phyloP scores from a whole-genome alignment of 1,139 yeast species.

The Nakaseomyces glabratus region DNA sequence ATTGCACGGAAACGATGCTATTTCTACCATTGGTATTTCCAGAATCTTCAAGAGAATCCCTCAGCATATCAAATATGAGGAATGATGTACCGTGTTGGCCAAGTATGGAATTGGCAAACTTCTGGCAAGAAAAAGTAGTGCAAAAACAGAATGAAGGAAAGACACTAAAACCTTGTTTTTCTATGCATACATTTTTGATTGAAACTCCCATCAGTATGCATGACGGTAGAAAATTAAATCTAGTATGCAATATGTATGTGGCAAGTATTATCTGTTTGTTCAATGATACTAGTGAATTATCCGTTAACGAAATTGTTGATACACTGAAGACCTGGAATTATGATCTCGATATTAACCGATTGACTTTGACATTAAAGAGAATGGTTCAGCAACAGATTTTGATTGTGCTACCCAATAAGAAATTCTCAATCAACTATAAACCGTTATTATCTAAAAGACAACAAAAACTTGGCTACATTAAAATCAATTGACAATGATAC shows the following conservation, averaged over 20 bases:
- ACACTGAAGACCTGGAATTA: constrained; percentile 5
- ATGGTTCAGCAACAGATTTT: neutral
- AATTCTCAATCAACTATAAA: neutral
- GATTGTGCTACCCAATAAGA: constrained; percentile 6
- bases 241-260: constrained; percentile 13
- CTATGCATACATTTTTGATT: constrained; percentile 15
- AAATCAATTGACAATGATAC: neutral
- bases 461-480: neutral
- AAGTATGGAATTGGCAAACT: neutral
- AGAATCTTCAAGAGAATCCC: constrained; percentile 1
- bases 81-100: constrained; percentile 1
- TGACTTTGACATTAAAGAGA: neutral
- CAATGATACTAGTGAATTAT: constrained; percentile 11
- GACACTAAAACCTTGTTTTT: constrained; percentile 1
- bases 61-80: neutral
- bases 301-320: constrained; percentile 6
- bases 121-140: constrained; percentile 5
- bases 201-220: constrained; percentile 13
- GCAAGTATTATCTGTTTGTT: constrained; percentile 17
- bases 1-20: too few species aligned
- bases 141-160: constrained; percentile 1
- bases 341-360: constrained; percentile 6
- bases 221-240: constrained; percentile 7
- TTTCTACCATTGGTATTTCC: constrained; percentile 1
- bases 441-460: neutral